These are phyloP conservation scores for Wickerhamomyces queroliae DNA, from an alignment of 805 yeast species.

Conservation along the genomic window DNA sequence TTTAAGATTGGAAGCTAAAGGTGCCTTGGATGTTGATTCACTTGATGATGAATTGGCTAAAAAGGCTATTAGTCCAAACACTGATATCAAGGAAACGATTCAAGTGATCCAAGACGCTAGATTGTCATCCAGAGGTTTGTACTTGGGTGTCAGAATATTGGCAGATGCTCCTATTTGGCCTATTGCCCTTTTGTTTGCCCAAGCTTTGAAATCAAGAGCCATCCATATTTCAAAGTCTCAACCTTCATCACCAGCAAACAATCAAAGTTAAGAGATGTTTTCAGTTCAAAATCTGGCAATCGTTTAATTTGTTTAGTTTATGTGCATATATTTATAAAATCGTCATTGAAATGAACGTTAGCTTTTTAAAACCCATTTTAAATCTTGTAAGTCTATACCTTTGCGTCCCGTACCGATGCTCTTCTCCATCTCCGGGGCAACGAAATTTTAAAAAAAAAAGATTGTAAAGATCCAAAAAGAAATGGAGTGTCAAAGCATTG, in stretches of 20 bases:
- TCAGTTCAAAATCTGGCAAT: no score
- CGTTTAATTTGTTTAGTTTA: no score
- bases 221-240: slow-evolving; percentile 28
- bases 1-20: slow-evolving; percentile 51
- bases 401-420: no score
- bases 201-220: slow-evolving; percentile 66
- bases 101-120: slow-evolving; percentile 42
- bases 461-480: no score
- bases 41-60: slow-evolving; percentile 45
- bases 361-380: no score
- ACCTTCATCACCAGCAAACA: slow-evolving; percentile 11
- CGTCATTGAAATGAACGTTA: no score
- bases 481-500: no score
- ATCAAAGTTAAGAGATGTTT: neutral
- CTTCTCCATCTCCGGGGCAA: no score
- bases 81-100: slow-evolving; percentile 37
- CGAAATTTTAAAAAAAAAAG: no score
- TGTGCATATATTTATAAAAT: no score
- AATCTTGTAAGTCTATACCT: no score
- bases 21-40: slow-evolving; percentile 48
- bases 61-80: slow-evolving; percentile 38
- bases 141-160: slow-evolving; percentile 67
- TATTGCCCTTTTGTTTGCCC: slow-evolving; percentile 71
- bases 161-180: slow-evolving; percentile 92
- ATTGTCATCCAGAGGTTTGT: slow-evolving; percentile 51